These are phyloP conservation scores for Daedaleopsis sinensis DNA, from an alignment of 768 basidiomycete species.

Conservation along the genomic window DNA sequence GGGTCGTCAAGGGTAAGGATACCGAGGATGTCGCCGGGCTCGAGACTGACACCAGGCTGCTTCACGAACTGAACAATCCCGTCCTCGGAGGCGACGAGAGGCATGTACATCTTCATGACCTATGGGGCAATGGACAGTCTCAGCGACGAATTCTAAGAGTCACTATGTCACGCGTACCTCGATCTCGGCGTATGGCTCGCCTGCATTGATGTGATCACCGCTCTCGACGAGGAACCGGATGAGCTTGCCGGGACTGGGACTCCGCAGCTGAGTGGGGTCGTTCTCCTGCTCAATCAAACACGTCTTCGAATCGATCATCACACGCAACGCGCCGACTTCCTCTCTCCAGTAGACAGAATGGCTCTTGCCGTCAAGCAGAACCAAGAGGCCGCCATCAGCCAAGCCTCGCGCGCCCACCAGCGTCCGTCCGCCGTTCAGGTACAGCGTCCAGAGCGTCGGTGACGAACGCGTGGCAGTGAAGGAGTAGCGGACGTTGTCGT, in stretches of 20 bases:
- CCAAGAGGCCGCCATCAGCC: slow-evolving; percentile 92
- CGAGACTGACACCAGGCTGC: slow-evolving; percentile 95
- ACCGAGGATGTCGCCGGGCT: slow-evolving; percentile 96
- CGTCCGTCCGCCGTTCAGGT: slow-evolving; percentile 93
- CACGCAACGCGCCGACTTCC: slow-evolving; percentile 89
- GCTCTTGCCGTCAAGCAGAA: slow-evolving; percentile 90
- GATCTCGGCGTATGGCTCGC: slow-evolving; percentile 97
- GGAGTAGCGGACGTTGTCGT: slow-evolving; percentile 92
- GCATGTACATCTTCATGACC: slow-evolving; percentile 99
- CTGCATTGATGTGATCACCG: slow-evolving; percentile 95
- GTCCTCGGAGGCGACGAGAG: slow-evolving; percentile 90
- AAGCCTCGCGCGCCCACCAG: slow-evolving; percentile 90
- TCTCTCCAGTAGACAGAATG: slow-evolving; percentile 99
- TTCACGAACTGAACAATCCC: slow-evolving; percentile 95
- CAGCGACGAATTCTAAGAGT: not conserved
- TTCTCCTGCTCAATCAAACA: slow-evolving; percentile 99
- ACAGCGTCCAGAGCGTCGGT: slow-evolving; percentile 87
- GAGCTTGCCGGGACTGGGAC: slow-evolving; percentile 96
- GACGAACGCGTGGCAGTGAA: slow-evolving; percentile 95
- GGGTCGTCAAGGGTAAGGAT: slow-evolving; percentile 97
- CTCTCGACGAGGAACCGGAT: slow-evolving; percentile 94
- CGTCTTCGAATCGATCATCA: slow-evolving; percentile 97
- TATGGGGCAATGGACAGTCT: slow-evolving; percentile 27
- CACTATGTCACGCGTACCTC: slow-evolving; percentile 58
- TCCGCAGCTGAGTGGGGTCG: slow-evolving; percentile 95